Evolutionary conservation across 257 asterid genomes (phyloP).

Genomic region (Nicotiana sylvestris): DNA sequence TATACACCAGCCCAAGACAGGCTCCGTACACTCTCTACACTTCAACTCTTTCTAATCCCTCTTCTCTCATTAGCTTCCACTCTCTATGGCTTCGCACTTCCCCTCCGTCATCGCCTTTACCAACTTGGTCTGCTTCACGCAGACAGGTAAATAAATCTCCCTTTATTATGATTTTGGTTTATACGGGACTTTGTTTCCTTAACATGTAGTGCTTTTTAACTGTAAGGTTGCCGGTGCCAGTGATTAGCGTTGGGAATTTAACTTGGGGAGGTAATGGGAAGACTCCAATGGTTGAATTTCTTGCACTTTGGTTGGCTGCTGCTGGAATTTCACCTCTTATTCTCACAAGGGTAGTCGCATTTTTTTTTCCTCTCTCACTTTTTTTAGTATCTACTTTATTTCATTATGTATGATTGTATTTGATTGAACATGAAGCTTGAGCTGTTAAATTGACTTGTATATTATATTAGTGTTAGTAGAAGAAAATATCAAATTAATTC

Average conservation of each 20-base stretch:
- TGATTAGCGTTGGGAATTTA: conserved; percentile 90
- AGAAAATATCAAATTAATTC: not conserved
- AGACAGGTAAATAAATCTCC: conserved; percentile 37
- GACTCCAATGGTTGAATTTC: conserved; percentile 93
- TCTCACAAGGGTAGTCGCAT: conserved; percentile 65
- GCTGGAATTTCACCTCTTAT: conserved; percentile 66
- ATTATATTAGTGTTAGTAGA: not conserved
- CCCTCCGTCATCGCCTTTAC: conserved; percentile 64
- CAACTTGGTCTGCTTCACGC: conserved; percentile 33
- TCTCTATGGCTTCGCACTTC: conserved; percentile 44
- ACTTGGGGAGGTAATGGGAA: conserved; percentile 99
- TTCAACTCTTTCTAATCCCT: conserved; percentile 66
- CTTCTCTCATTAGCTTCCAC: conserved; percentile 62
- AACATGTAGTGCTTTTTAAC: not conserved
- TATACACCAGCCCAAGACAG: conserved; percentile 39
- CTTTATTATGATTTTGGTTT: not conserved
- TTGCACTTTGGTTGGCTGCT: conserved; percentile 56
- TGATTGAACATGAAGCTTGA: not conserved
- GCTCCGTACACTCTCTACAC: conserved; percentile 38
- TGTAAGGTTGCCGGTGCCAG: conserved; percentile 73
- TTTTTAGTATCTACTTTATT: not conserved
- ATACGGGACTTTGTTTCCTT: not conserved
- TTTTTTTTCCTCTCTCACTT: not conserved
- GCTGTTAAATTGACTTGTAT: not conserved
- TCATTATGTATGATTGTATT: not conserved